Evolutionary conservation across 2,329 filamentous ascomycete genomes (phyloP), one percentile per base, ranked within the genome.

Genomic region (Massarina eburnea): DNA sequence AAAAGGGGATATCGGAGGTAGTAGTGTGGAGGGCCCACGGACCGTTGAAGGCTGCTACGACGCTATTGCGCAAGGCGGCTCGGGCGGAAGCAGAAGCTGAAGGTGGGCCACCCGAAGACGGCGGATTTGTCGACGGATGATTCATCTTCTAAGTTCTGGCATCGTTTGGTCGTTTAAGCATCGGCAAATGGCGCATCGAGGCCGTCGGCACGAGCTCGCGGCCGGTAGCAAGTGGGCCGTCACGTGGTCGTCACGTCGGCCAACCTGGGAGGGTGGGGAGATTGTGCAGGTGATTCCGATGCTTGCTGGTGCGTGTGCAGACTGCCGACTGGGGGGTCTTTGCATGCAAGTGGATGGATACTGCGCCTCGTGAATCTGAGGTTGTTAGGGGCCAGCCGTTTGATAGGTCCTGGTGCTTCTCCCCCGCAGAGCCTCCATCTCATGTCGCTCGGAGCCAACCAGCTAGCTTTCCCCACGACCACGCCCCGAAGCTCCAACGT

Each of bases 31-130:
- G 26, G 39, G 41, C 34, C 47, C 40, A 66, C 66, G 48, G 50
- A 67, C 67, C 66, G 55, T 74, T 70, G 54, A 73, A 72, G 51
- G 71, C 68, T 41, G 35, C 62, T 55, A 68, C 67, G 30, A 68
- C 63, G 49, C 63, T 70, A 49, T 62, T 61, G 51, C 68, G 70
- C 42, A 69, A 49, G 35, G 59, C 56, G 54, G 59, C 52, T 54
- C 58, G 57, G 50, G 58, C 58, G 59, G 58, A 60, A 42, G 54
- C 54, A 37, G 59, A 54, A 42, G 57, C 55, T 59, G 64, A 60
- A 32, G 59, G 57, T 43, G 58, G 58, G 40, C 52, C 58, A 36
- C 54, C 58, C 52, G 61, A 55, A 38, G 68, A 68, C 30, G 68
- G 62, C 49, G 68, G 66, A 61, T 66, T 71, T 24, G 67, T 39